Evolutionary conservation across 1,284 basidiomycete species (phyloP), one percentile per base, ranked within the genome.

Genomic region (Sparassis latifolia): DNA sequence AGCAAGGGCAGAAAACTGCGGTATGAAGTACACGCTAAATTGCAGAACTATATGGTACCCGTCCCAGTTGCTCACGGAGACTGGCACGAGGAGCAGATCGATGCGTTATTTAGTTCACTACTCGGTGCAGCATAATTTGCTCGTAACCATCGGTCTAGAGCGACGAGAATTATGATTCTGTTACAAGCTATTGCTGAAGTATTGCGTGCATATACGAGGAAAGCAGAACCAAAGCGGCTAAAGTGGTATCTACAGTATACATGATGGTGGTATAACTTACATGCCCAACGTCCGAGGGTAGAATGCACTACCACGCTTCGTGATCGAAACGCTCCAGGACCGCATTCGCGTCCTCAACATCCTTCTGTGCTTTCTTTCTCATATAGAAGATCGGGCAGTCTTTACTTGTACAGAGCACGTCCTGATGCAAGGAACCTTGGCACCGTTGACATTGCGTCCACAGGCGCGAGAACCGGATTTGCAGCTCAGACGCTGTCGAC

Each of bases 321-420:
- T 69, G 68, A 54, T 89, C 85, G 65, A 97, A 97, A 9, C 95
- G 80, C 55, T 92, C 89, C 41, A 97, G 68, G 39, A 88, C 77
- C 2, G 76, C 65, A 51, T 81, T 84, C 1, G 87, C 79, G 58
- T 95, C 90, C 55, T 91, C 91, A 0, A 95, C 94, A 60, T 97
- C 93, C 66, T 97, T 97, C 66, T 97, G 95, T 4, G 94, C 84
- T 61, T 96, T 96, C 68, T 96, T 97, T 40, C 96, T 76, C 83
- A 96, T 93, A 67, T 98, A 98, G 69, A 95, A 98, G 56, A 98
- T 98, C 0, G 96, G 96, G 60, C 96, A 99, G 69, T 99, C 96
- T 63, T 92, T 95, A 64, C 92, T 96, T 0, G 91, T 91, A 64
- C 96, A 99, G 38, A 99, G 75, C 20, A 98, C 96, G 63, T 99